Conservation (phyloP, 1,139 yeast species). For the Yamadazyma taylorii region DNA sequence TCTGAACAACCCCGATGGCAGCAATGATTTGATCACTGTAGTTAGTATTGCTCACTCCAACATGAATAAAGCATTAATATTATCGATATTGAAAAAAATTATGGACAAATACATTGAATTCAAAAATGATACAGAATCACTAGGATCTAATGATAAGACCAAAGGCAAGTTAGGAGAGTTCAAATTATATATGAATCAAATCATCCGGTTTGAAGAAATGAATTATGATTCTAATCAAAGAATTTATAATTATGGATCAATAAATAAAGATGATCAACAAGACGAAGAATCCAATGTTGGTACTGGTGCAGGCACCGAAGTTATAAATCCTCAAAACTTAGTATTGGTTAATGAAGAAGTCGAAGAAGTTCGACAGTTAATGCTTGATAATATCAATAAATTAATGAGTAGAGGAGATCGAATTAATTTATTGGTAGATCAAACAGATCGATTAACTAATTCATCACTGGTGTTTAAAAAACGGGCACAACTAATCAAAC, state of each 20-base stretch:
- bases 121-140: slow-evolving; percentile 25
- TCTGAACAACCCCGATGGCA: slow-evolving; percentile 41
- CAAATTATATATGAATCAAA: slow-evolving; percentile 52
- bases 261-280: slow-evolving; percentile 14
- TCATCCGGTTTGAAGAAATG: slow-evolving; percentile 50
- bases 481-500: slow-evolving; percentile 62
- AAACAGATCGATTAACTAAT: slow-evolving; percentile 72
- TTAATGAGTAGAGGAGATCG: slow-evolving; percentile 80
- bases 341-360: slow-evolving; percentile 49
- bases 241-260: slow-evolving; percentile 38
- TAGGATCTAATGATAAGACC: slow-evolving; percentile 15
- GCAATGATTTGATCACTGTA: slow-evolving; percentile 52
- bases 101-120: slow-evolving; percentile 50
- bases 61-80: slow-evolving; percentile 45
- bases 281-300: too few species aligned
- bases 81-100: slow-evolving; percentile 48
- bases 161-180: slow-evolving; percentile 46
- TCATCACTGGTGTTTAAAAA: slow-evolving; percentile 73
- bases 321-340: slow-evolving; percentile 40
- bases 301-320: slow-evolving; percentile 16
- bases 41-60: slow-evolving; percentile 46
- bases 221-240: slow-evolving; percentile 39
- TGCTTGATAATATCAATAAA: slow-evolving; percentile 70
- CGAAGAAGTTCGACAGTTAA: slow-evolving; percentile 54
- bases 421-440: slow-evolving; percentile 70